A percentile compares a stretch with the other conserved stretches of the same genome.
Conservation (phyloP, 768 basidiomycete species). For the Inosperma sp. region DNA sequence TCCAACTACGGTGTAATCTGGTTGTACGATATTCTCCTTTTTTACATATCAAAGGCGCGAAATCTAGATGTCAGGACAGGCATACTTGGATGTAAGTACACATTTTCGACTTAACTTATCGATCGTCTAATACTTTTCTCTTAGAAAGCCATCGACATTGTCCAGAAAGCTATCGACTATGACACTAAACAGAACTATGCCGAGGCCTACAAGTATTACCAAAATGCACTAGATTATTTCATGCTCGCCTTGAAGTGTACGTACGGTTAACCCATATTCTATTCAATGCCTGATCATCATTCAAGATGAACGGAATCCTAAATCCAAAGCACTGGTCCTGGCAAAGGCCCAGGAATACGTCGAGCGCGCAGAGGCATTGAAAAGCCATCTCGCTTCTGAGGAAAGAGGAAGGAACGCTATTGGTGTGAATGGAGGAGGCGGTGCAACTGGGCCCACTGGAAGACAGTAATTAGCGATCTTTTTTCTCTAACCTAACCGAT, state of each 20-base stretch:
- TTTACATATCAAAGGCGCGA: not conserved
- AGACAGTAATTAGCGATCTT: conserved; percentile 40
- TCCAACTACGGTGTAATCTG: no score
- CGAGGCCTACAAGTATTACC: conserved; percentile 92
- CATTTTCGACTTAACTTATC: not conserved
- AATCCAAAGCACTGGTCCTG: conserved; percentile 9
- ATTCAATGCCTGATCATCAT: no score
- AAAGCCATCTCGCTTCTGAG: conserved; percentile 58
- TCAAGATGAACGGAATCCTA: conserved; percentile 23
- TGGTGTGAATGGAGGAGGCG: conserved; percentile 44
- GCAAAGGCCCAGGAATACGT: conserved; percentile 13
- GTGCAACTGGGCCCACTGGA: conserved; percentile 35
- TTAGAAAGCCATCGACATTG: conserved; percentile 76
- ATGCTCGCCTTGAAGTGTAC: conserved; percentile 94
- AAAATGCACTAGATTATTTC: conserved; percentile 96
- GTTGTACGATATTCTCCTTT: not conserved
- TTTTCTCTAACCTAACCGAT: not conserved
- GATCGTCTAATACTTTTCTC: not conserved
- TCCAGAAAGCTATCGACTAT: conserved; percentile 88
- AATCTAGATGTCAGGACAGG: conserved; percentile 38
- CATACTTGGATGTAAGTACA: conserved; percentile 44
- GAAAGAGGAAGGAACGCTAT: conserved; percentile 50
- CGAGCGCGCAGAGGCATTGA: conserved; percentile 12
- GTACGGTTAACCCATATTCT: no score
- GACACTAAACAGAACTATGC: conserved; percentile 91